These are phyloP conservation scores for Veloporphyrellus conicus DNA, from an alignment of 1,284 basidiomycete genomes.

Conservation along the genomic window DNA sequence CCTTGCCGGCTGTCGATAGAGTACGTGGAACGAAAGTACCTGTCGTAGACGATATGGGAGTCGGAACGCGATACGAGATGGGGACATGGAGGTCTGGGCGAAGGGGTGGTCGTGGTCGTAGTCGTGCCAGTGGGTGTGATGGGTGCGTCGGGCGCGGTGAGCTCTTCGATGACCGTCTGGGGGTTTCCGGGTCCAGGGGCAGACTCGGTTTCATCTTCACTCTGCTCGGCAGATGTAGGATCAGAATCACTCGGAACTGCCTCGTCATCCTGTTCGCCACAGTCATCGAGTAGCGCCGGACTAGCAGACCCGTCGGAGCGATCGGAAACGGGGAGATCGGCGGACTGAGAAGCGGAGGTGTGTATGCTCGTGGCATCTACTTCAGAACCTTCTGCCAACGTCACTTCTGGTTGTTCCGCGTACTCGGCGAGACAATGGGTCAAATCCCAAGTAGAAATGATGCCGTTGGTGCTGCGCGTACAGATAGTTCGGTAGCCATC, in stretches of 20 bases:
- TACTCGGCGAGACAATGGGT: slow-evolving; percentile 12
- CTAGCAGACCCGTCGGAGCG: not conserved
- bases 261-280: not conserved
- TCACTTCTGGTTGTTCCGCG: slow-evolving; percentile 1
- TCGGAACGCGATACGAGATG: slow-evolving; percentile 20
- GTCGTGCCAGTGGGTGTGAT: too few species aligned
- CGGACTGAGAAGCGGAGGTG: not conserved
- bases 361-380: not conserved
- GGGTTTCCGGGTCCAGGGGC: not conserved
- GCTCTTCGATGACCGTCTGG: not conserved
- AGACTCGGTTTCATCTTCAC: too few species aligned
- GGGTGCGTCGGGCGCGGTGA: not conserved
- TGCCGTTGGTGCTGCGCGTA: slow-evolving; percentile 15
- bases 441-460: slow-evolving; percentile 22
- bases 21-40: slow-evolving; percentile 17
- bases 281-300: not conserved
- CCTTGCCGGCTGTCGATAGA: slow-evolving; percentile 14
- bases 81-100: not conserved
- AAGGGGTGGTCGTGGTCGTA: not conserved
- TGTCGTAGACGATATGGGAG: slow-evolving; percentile 14
- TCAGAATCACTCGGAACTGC: not conserved
- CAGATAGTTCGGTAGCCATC: slow-evolving; percentile 7
- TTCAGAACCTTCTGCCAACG: not conserved
- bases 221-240: too few species aligned
- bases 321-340: not conserved